Evolutionary conservation across 306 rosid species (phyloP), one percentile per base, ranked within the genome.

Genomic region (barrel medic (Medicago truncatula)): DNA sequence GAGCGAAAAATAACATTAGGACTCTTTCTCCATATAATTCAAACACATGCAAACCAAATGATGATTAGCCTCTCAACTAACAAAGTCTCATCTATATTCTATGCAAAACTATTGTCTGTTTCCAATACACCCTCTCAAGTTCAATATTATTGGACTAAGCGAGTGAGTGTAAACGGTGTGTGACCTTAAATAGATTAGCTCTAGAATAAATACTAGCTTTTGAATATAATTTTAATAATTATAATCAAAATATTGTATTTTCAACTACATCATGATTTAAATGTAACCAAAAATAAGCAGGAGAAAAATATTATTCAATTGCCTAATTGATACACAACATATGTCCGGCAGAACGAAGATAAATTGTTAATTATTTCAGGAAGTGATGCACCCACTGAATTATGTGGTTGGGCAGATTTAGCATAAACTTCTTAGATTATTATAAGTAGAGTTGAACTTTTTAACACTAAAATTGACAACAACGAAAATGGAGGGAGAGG

Each of bases 311-410:
- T 25, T 7, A 83, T 70, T 76, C 78, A 79, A 79, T 53, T n/a
- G 39, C 34, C 18, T 68, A 56, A 70, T 41, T 41, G 8, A 28
- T 2, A 28, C 34, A 28, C 34, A 28, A 28, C 34, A 28, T 28
- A 28, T 28, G 34, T 28, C 3, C 34, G 34, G 0, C 40, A 66
- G 79, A 21, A 49, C 36, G 58, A 43, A 64, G 17, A 16, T 8
- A n/a, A 59, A 21, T 63, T 69, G 28, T 58, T 31, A 10, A 66
- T 60, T 73, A 73, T 58, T 38, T 59, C 31, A 76, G 58, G 31
- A 4, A 15, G 73, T 78, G 85, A 73, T 82, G 85, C 86, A 77
- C 63, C 76, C 80, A 82, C 76, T 67, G 18, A 47, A 65, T 66
- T 17, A 56, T 44, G 58, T 64, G 63, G 62, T 41, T 25, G 77